Evolutionary conservation across 208 protist species (phyloP).

Genomic region (Leishmania gerbilli): DNA sequence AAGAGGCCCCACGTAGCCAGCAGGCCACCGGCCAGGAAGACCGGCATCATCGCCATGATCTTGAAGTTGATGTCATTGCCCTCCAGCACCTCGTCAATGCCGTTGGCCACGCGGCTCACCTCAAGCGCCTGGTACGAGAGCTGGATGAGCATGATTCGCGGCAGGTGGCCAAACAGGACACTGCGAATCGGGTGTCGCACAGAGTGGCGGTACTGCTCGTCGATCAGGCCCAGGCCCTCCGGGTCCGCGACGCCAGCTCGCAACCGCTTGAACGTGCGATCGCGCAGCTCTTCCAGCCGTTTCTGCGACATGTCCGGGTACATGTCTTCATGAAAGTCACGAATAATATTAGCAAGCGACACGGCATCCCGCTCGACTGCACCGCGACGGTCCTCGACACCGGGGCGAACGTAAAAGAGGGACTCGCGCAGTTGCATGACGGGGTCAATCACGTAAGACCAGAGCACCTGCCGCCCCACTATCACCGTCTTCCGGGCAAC

Average conservation of each 20-base stretch:
- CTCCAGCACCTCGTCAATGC: constrained; percentile 80
- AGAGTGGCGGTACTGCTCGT: constrained; percentile 62
- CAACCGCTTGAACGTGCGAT: constrained; percentile 45
- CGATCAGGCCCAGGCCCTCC: constrained; percentile 62
- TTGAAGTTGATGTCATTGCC: constrained; percentile 85
- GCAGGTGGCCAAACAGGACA: constrained; percentile 69
- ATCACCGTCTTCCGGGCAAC: constrained; percentile 15
- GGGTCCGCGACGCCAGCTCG: constrained; percentile 52
- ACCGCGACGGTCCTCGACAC: constrained; percentile 61
- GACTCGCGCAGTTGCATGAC: constrained; percentile 47
- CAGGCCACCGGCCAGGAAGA: constrained; percentile 36
- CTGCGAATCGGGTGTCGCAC: constrained; percentile 69
- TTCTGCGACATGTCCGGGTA: constrained; percentile 41
- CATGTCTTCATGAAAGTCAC: constrained; percentile 81
- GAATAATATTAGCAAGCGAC: constrained; percentile 76
- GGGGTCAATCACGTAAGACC: constrained; percentile 55
- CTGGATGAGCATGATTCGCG: constrained; percentile 75
- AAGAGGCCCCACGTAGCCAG: constrained; percentile 31
- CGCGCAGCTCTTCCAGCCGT: constrained; percentile 44
- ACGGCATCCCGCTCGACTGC: constrained; percentile 59
- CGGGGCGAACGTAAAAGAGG: constrained; percentile 60
- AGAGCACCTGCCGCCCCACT: constrained; percentile 29
- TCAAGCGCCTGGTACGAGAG: constrained; percentile 71
- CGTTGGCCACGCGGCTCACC: constrained; percentile 72
- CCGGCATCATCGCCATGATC: constrained; percentile 73